Percentiles rank a stretch among this genome's conserved stretches.
phyloP scores from a whole-genome alignment of 1,284 basidiomycete species.

The Inonotus hispidus region DNA sequence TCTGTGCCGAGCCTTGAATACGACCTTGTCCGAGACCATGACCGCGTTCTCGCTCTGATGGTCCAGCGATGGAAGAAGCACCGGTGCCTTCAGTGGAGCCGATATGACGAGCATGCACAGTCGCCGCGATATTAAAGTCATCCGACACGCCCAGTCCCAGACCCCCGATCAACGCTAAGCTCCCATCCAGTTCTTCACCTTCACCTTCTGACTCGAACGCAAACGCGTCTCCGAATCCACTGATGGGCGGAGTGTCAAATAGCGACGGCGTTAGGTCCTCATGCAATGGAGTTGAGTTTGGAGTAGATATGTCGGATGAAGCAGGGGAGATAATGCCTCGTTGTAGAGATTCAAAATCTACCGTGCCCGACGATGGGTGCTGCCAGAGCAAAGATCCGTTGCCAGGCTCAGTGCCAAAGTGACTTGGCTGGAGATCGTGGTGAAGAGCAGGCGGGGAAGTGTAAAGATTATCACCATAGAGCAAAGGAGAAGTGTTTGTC shows the following conservation, averaged over 20 bases:
- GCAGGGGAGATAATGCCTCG: constrained; percentile 15
- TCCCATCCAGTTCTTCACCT: constrained; percentile 1
- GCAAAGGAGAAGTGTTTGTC: not conserved
- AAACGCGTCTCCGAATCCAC: not conserved
- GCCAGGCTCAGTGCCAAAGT: no score
- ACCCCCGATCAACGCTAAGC: constrained; percentile 12
- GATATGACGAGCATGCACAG: not conserved
- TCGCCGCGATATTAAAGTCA: not conserved
- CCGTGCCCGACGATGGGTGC: not conserved
- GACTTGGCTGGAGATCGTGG: not conserved
- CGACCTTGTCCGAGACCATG: not conserved
- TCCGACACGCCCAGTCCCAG: constrained; percentile 6
- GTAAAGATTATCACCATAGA: not conserved
- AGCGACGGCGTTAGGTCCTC: not conserved
- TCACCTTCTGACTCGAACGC: not conserved
- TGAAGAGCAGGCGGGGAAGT: not conserved
- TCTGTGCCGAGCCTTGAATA: not conserved
- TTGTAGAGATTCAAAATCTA: constrained; percentile 12
- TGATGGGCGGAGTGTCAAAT: constrained; percentile 5
- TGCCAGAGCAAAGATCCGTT: not conserved
- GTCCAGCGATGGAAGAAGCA: not conserved
- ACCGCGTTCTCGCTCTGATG: not conserved
- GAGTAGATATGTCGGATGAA: constrained; percentile 6
- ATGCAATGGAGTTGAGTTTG: not conserved
- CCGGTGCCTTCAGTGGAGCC: not conserved